A percentile compares a stretch with the other conserved stretches of the same genome.
Conservation (phyloP, 2,329 filamentous ascomycete genomes). For the Neofusicoccum umdonicola region DNA sequence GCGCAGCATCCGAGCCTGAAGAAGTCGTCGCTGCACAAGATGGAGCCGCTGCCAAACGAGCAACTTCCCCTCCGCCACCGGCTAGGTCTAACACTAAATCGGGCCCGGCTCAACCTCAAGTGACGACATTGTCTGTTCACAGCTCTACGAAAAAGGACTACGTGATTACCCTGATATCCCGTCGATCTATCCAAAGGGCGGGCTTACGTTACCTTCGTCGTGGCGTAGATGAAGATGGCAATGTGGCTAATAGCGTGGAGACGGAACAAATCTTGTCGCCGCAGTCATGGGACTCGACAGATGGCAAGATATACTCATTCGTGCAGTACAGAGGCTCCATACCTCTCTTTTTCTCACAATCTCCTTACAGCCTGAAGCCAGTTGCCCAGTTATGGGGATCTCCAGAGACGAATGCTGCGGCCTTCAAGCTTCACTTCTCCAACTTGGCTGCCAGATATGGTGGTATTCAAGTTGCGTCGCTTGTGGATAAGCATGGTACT, state of each 20-base stretch:
- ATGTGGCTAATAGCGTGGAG: constrained; percentile 87
- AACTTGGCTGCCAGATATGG: constrained; percentile 70
- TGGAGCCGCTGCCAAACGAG: constrained; percentile 17
- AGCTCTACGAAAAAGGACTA: constrained; percentile 49
- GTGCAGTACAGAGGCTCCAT: constrained; percentile 88
- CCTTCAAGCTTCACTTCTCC: constrained; percentile 77
- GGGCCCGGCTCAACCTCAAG: constrained; percentile 2
- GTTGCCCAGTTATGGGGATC: constrained; percentile 80
- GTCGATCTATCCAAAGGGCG: constrained; percentile 79
- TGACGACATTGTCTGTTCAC: constrained; percentile 12
- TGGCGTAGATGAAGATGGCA: constrained; percentile 85
- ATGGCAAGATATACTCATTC: constrained; percentile 71
- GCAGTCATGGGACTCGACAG: constrained; percentile 59
- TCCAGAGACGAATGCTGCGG: constrained; percentile 70
- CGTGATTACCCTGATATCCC: constrained; percentile 86
- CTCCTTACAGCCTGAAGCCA: constrained; percentile 89
- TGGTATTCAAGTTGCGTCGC: constrained; percentile 71
- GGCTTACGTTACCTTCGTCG: constrained; percentile 87
- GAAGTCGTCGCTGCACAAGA: constrained; percentile 34
- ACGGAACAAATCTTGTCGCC: constrained; percentile 89
- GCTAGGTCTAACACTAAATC: constrained; percentile 16
- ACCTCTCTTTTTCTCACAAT: constrained; percentile 92
- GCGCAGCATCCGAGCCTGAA: constrained; percentile 31
- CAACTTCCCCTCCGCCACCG: constrained; percentile 25
- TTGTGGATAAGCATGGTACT: constrained; percentile 84